Conservation (phyloP, 305 asterid species). For the Fraxinus xanthoxyloides region DNA sequence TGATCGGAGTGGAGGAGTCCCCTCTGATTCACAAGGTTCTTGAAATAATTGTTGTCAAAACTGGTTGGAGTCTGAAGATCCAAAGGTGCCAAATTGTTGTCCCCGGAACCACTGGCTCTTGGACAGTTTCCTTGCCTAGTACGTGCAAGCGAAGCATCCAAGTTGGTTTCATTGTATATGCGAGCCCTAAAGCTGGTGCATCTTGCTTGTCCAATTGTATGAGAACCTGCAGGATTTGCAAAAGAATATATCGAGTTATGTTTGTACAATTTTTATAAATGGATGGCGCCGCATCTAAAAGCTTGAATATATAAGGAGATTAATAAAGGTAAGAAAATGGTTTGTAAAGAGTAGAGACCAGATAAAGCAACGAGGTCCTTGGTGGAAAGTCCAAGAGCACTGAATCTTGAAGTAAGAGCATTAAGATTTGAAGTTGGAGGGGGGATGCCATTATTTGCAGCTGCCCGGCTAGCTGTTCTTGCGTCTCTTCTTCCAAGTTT, state of each 20-base stretch:
- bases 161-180: slow-evolving; percentile 63
- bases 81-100: slow-evolving; percentile 81
- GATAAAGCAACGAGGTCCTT: slow-evolving; percentile 77
- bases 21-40: slow-evolving; percentile 46
- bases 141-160: slow-evolving; percentile 52
- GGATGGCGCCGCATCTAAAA: neutral
- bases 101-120: slow-evolving; percentile 46
- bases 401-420: slow-evolving; percentile 59
- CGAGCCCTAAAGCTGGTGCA: slow-evolving; percentile 78
- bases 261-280: neutral
- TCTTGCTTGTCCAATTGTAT: slow-evolving; percentile 83
- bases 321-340: neutral
- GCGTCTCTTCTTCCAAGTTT: slow-evolving; percentile 81
- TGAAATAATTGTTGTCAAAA: slow-evolving; percentile 68
- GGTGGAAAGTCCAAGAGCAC: slow-evolving; percentile 63
- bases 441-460: slow-evolving; percentile 78
- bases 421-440: slow-evolving; percentile 74
- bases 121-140: slow-evolving; percentile 61
- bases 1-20: slow-evolving; percentile 90
- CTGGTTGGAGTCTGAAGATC: slow-evolving; percentile 57
- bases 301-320: neutral
- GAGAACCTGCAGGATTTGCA: slow-evolving; percentile 44
- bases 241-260: neutral
- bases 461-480: slow-evolving; percentile 65
- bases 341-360: slow-evolving; percentile 27